Evolutionary conservation across 768 basidiomycete species (phyloP).

Genomic region (Tulasnella sp.): DNA sequence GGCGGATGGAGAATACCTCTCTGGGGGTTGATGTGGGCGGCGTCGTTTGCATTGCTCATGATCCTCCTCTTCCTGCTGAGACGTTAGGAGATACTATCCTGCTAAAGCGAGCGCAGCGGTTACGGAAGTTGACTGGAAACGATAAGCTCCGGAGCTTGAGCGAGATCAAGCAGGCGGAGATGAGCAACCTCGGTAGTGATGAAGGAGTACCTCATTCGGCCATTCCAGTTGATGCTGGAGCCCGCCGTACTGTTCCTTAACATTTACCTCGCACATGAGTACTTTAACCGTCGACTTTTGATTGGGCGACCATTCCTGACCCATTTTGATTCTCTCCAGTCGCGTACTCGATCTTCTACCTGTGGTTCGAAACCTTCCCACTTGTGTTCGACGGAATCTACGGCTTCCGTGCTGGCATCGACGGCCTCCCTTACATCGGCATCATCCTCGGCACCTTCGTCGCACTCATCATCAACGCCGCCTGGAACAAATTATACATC

Average conservation of each 20-base stretch:
- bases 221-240: constrained; percentile 24
- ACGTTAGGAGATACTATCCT: constrained; percentile 21
- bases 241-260: constrained; percentile 24
- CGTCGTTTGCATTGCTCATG: constrained; percentile 13
- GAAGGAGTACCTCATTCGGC: constrained; percentile 20
- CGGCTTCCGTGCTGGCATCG: constrained; percentile 24
- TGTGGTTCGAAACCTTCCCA: constrained; percentile 27
- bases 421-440: constrained; percentile 24
- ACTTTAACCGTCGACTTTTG: no score
- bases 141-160: neutral
- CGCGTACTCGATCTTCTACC: constrained; percentile 22
- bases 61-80: constrained; percentile 20
- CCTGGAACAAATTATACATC: constrained; percentile 12
- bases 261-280: constrained; percentile 16
- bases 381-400: constrained; percentile 25
- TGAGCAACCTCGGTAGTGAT: neutral
- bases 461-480: constrained; percentile 11
- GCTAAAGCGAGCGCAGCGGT: constrained; percentile 17
- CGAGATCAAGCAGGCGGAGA: no score
- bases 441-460: constrained; percentile 20
- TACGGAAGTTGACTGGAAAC: constrained; percentile 25
- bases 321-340: neutral
- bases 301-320: neutral
- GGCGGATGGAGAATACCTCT: constrained; percentile 22
- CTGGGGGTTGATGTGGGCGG: constrained; percentile 23